Conservation (phyloP, 2,329 filamentous ascomycete species). For the Talaromyces sp. region DNA sequence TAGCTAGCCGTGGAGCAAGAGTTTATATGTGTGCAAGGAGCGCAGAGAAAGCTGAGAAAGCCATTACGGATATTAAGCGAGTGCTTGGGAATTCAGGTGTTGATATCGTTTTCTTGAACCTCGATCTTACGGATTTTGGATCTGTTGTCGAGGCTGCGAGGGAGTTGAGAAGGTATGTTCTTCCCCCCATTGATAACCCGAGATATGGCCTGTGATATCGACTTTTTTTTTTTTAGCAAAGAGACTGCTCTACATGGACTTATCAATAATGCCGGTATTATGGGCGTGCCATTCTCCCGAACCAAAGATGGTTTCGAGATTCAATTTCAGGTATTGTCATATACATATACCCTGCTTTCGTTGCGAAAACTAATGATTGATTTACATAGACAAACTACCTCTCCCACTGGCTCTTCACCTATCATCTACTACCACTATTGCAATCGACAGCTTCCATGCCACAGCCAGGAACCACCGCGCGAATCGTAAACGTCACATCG, state of each 20-base stretch:
- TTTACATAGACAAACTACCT: conserved; percentile 41
- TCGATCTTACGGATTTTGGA: conserved; percentile 23
- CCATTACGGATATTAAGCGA: conserved; percentile 22
- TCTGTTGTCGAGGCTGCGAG: conserved; percentile 35
- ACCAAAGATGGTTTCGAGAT: conserved; percentile 40
- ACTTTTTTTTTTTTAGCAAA: conserved; percentile 30
- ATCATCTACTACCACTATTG: conserved; percentile 41
- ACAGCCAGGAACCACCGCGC: neutral
- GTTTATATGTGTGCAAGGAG: neutral
- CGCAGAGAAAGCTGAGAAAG: neutral
- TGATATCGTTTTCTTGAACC: conserved; percentile 22
- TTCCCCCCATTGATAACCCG: neutral
- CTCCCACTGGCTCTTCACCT: conserved; percentile 45
- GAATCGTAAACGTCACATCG: conserved; percentile 6
- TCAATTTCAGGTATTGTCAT: conserved; percentile 28
- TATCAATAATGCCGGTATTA: conserved; percentile 30
- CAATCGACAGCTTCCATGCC: conserved; percentile 31
- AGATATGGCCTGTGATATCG: neutral
- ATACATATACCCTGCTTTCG: neutral
- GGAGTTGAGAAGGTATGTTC: neutral
- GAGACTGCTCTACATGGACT: conserved; percentile 35
- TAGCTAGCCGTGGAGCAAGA: neutral
- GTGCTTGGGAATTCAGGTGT: conserved; percentile 29
- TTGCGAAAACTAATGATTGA: neutral
- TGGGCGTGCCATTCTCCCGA: conserved; percentile 31